Conservation (phyloP, 495 filamentous ascomycete genomes). For the Bombardia bombarda region DNA sequence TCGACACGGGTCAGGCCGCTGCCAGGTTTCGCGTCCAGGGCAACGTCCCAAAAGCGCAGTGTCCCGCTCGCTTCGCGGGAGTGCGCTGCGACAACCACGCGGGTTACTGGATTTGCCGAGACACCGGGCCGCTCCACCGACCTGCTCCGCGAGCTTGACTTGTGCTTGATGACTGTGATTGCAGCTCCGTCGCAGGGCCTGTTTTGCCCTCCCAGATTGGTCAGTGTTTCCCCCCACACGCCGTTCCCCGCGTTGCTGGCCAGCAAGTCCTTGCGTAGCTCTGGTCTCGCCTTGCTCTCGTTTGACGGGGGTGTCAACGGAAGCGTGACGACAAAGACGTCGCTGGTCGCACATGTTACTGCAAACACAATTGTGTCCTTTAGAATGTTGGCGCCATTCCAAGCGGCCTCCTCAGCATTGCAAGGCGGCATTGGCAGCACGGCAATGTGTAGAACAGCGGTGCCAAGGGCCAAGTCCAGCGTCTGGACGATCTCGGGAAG, state of each 20-base stretch:
- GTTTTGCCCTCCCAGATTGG: slow-evolving; percentile 50
- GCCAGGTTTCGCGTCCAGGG: slow-evolving; percentile 30
- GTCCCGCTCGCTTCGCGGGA: slow-evolving; percentile 60
- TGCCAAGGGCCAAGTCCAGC: slow-evolving; percentile 60
- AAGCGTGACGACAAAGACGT: slow-evolving; percentile 60
- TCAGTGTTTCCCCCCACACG: slow-evolving; percentile 53
- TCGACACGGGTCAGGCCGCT: slow-evolving; percentile 35
- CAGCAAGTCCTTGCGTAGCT: slow-evolving; percentile 36
- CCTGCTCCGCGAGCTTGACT: slow-evolving; percentile 21
- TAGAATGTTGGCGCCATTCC: slow-evolving; percentile 52
- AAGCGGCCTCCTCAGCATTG: slow-evolving; percentile 37
- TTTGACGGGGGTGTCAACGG: slow-evolving; percentile 69
- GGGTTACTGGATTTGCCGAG: slow-evolving; percentile 8
- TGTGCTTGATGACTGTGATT: slow-evolving; percentile 53
- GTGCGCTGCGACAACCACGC: slow-evolving; percentile 43
- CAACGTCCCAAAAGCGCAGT: slow-evolving; percentile 39
- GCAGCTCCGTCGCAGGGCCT: slow-evolving; percentile 57
- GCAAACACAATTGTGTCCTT: slow-evolving; percentile 60
- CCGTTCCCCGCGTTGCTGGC: slow-evolving; percentile 42
- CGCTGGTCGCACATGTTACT: slow-evolving; percentile 61
- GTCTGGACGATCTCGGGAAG: slow-evolving; percentile 51
- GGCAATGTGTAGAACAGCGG: slow-evolving; percentile 51
- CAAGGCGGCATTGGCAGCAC: slow-evolving; percentile 45
- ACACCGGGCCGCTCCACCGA: slow-evolving; percentile 25
- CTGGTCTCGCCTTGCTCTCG: slow-evolving; percentile 40